Conservation (phyloP, 495 filamentous ascomycete genomes). For the Penicillium simplicissimum region DNA sequence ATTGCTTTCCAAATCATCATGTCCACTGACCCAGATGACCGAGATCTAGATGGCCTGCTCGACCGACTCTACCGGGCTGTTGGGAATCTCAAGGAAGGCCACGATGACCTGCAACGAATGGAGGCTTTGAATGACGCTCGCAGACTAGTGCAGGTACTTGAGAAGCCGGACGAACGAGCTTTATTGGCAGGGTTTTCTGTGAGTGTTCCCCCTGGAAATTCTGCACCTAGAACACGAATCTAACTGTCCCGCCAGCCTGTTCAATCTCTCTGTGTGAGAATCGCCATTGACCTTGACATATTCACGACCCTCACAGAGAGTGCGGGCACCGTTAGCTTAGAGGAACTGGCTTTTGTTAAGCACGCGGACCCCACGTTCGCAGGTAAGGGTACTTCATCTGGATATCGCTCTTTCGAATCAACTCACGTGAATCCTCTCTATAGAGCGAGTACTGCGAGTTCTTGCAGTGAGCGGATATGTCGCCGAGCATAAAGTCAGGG, state of each 20-base stretch:
- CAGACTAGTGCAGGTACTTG: background rate
- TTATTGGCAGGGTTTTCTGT: background rate
- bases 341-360: constrained; percentile 2
- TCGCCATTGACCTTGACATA: constrained; percentile 6
- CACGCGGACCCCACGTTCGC: background rate
- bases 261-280: background rate
- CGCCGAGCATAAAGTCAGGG: background rate
- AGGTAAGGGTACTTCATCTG: background rate
- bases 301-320: constrained; percentile 3
- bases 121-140: background rate
- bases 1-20: background rate
- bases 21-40: background rate
- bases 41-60: background rate
- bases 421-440: background rate
- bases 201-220: background rate
- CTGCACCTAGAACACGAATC: background rate
- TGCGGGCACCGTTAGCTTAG: background rate
- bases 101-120: background rate
- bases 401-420: background rate
- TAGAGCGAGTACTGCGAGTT: constrained; percentile 11
- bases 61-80: background rate
- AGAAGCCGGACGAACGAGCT: background rate
- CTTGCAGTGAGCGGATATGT: background rate
- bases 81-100: background rate
- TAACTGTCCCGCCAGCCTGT: background rate